Evolutionary conservation across 495 filamentous ascomycete genomes (phyloP), one percentile per base, ranked within the genome.

Genomic region (Bryoglossum gracile): DNA sequence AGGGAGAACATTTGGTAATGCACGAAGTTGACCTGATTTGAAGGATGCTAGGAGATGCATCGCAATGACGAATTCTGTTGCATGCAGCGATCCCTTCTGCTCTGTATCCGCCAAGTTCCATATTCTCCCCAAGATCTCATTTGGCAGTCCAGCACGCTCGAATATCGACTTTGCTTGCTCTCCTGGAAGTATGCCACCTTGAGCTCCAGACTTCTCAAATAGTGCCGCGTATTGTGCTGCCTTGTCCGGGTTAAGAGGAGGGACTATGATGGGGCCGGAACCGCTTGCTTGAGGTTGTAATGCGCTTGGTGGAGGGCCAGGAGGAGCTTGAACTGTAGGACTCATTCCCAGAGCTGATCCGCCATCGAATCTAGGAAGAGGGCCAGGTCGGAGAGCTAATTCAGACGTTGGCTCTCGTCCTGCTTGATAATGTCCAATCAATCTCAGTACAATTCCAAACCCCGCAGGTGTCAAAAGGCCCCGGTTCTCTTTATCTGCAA

Each of bases 1-100:
- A 21, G 94, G 94, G 2, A 98, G 75, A 28, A 84, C 82, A 48
- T 72, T 83, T 19, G 92, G 92, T 51, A 97, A 72, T 37, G 75
- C 84, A 46, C 83, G 78, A 64, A 98, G 72, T 5, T 77, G 73
- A 21, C 90, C 86, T 18, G 80, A 85, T 69, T 91, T 95, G 64
- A 82, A 89, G 5, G 90, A 95, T 4, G 86, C 86, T 43, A 98
- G 72, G 23, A 98, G 74, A 68, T 98, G 92, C 92, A 98, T 98
- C 9, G 94, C 91, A 57, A 98, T 92, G 57, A 96, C 84, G 63
- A 98, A 98, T 51, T 97, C 92, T 10, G 89, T 91, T 55, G 80
- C 72, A 53, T 86, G 86, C n/a, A 98, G 77, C 26, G 81, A 82
- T 21, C 92, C 94, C 43, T 89, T 80, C 62, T 95, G 87, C 62